phyloP scores from a whole-genome alignment of 371 early-diverging fungal genomes.

The Basidiobolus meristosporus region DNA sequence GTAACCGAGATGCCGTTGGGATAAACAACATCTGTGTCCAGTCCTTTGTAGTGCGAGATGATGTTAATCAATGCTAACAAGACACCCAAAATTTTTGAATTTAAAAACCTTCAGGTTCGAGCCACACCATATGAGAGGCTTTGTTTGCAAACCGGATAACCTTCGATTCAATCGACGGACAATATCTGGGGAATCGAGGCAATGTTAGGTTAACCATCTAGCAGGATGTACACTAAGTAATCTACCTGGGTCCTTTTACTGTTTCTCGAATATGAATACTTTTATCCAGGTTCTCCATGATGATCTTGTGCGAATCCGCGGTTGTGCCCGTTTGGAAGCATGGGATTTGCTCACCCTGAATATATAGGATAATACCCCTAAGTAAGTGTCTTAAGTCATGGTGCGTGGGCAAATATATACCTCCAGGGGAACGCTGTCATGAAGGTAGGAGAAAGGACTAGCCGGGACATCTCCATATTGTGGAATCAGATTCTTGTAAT shows the following conservation, averaged over 20 bases:
- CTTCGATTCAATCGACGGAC: slow-evolving; percentile 72
- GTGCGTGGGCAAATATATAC: slow-evolving; percentile 7
- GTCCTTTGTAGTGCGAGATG: slow-evolving; percentile 4
- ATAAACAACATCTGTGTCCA: slow-evolving; percentile 49
- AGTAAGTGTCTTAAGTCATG: not conserved
- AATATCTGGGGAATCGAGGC: slow-evolving; percentile 20
- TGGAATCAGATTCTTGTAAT: slow-evolving; percentile 33
- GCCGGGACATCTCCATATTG: slow-evolving; percentile 61
- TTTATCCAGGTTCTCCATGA: slow-evolving; percentile 49
- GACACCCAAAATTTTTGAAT: slow-evolving; percentile 3
- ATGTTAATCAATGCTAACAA: not conserved
- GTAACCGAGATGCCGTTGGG: slow-evolving; percentile 76
- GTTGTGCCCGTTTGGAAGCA: slow-evolving; percentile 70
- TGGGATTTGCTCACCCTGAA: slow-evolving; percentile 36
- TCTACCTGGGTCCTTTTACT: slow-evolving; percentile 56
- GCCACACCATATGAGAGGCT: slow-evolving; percentile 51
- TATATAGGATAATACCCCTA: not conserved
- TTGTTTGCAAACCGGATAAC: slow-evolving; percentile 50
- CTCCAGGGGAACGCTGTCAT: slow-evolving; percentile 34
- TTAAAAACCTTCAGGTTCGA: slow-evolving; percentile 57
- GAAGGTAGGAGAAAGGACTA: slow-evolving; percentile 57
- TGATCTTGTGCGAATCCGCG: slow-evolving; percentile 37
- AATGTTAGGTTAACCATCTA: not conserved
- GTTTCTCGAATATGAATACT: slow-evolving; percentile 71
- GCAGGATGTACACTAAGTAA: not conserved